Conservation (phyloP, 176 grass and related monocot genomes). For the Aegilops tauschii region DNA sequence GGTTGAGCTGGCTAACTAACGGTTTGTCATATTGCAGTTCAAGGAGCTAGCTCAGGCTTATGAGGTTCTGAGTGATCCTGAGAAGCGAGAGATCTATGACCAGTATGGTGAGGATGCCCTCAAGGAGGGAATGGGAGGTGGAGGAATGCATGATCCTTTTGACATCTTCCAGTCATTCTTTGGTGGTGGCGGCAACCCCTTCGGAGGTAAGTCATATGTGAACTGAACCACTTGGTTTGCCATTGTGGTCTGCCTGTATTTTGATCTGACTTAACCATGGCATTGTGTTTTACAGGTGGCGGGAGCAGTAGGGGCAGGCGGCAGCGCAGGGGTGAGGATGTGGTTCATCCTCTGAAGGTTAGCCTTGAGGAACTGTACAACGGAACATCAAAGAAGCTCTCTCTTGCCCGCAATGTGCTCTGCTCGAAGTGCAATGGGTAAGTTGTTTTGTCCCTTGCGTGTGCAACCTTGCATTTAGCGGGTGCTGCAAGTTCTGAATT, state of each 20-base stretch:
- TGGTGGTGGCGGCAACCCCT: conserved; percentile 50
- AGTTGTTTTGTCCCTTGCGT: background rate
- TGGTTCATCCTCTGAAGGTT: conserved; percentile 78
- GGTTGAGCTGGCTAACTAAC: background rate
- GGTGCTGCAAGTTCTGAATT: background rate
- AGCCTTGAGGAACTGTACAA: conserved; percentile 86
- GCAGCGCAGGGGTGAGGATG: conserved; percentile 81
- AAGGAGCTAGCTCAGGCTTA: conserved; percentile 92
- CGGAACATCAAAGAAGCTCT: conserved; percentile 78
- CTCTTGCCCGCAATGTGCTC: conserved; percentile 70
- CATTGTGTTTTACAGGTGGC: conserved; percentile 35
- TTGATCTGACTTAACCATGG: background rate
- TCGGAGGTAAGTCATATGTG: conserved; percentile 41
- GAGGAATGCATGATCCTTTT: conserved; percentile 76
- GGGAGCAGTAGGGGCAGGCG: conserved; percentile 76
- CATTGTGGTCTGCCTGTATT: too few species aligned
- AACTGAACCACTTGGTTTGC: background rate
- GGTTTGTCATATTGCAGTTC: conserved; percentile 42
- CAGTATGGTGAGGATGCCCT: conserved; percentile 95
- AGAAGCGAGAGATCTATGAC: conserved; percentile 84
- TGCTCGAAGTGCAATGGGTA: conserved; percentile 85
- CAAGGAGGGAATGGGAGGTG: conserved; percentile 85
- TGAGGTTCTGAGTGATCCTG: conserved; percentile 86
- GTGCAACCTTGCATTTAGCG: background rate
- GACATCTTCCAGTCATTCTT: conserved; percentile 92